Evolutionary conservation across 2,329 filamentous ascomycete species (phyloP), one percentile per base, ranked within the genome.

Genomic region (Fusarium camptoceras): DNA sequence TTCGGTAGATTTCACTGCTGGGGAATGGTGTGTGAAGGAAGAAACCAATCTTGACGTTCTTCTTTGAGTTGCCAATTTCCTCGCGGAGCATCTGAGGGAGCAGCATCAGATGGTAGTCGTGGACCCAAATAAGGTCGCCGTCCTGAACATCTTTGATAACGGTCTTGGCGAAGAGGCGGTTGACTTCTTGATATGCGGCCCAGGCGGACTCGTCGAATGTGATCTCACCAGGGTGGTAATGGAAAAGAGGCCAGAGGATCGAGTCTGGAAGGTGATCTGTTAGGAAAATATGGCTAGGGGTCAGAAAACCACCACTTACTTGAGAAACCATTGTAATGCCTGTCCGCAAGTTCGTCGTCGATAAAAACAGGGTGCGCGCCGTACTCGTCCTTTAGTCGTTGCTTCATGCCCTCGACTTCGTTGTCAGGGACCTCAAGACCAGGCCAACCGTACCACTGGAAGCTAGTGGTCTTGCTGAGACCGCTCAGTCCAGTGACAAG

Each of bases 371-470:
- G 95, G 42, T 97, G 89, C 10, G 95, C 94, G 73, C 92, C 91
- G 81, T 97, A 94, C 76, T 98, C 92, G 24, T 96, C 90, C 82
- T 93, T 92, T 77, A 98, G 84, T 70, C 92, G 89, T 77, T 91
- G 86, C 77, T 89, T 91, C 80, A 99, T 90, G 59, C 87, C 85
- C 4, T 87, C 85, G 44, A 93, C 87, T 80, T 98, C 95, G 58
- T 89, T 87, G 69, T 97, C 93, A 41, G 95, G 95, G 7, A 98
- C 90, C 80, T 98, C 94, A 50, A 97, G 83, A 39, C 96, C 96
- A 1, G 96, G 94, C 95, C 96, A 98, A 73, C 96, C 96, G 81
- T 98, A 98, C 96, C 96, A 99, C 81, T 96, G 93, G 81, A 98
- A 98, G 73, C 91, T 95, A 27, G 94, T 97, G 31, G 93, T 92